These are phyloP conservation scores for Cokeromyces recurvatus DNA, from an alignment of 371 early-diverging fungal species.

Conservation along the genomic window DNA sequence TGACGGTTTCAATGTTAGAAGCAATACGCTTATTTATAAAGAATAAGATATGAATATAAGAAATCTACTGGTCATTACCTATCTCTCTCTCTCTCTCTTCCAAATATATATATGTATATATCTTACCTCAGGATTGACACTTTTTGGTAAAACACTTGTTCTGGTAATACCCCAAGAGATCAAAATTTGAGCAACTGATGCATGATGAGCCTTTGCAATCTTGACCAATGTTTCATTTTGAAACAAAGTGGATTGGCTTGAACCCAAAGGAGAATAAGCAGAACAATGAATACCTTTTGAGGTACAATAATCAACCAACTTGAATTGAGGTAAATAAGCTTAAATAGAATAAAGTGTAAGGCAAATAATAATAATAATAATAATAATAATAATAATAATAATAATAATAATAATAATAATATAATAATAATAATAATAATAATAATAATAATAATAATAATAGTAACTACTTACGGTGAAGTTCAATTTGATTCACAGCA, in stretches of 20 bases:
- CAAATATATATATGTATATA: too few species aligned
- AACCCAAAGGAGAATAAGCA: slow-evolving; percentile 74
- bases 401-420: too few species aligned
- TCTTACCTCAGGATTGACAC: slow-evolving; percentile 40
- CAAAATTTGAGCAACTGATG: slow-evolving; percentile 70
- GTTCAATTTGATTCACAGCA: slow-evolving; percentile 67
- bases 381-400: too few species aligned
- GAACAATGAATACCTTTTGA: slow-evolving; percentile 55
- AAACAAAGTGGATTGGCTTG: slow-evolving; percentile 38
- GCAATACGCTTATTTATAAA: slow-evolving; percentile 30
- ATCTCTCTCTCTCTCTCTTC: too few species aligned
- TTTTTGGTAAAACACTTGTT: slow-evolving; percentile 50
- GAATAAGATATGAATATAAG: not conserved
- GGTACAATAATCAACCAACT: slow-evolving; percentile 52
- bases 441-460: too few species aligned
- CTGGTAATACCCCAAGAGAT: slow-evolving; percentile 77
- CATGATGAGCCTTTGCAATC: slow-evolving; percentile 60
- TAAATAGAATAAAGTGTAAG: too few species aligned
- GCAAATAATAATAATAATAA: too few species aligned
- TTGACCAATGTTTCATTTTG: slow-evolving; percentile 41
- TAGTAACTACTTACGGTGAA: slow-evolving; percentile 49
- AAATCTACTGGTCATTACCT: too few species aligned
- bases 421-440: too few species aligned
- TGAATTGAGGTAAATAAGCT: slow-evolving; percentile 67
- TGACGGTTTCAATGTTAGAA: slow-evolving; percentile 37